These are phyloP conservation scores for Porcisia deanei DNA, from an alignment of 208 protist genomes.

Conservation along the genomic window DNA sequence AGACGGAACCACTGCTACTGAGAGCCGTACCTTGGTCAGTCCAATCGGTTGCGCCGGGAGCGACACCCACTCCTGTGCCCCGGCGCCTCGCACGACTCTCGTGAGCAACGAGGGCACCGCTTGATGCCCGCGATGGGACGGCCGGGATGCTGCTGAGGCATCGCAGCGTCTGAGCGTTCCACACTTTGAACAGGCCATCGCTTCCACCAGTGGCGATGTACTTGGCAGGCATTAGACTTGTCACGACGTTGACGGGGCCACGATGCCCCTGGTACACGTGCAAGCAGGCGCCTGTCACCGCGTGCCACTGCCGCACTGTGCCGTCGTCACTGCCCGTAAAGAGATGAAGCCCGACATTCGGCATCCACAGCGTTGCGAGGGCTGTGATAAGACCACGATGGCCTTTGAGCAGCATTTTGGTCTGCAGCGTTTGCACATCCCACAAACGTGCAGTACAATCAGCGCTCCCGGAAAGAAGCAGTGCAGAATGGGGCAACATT, in stretches of 20 bases:
- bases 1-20: constrained; percentile 21
- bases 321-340: constrained; percentile 60
- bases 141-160: constrained; percentile 35
- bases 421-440: constrained; percentile 47
- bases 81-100: not conserved
- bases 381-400: constrained; percentile 38
- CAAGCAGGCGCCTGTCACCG: constrained; percentile 37
- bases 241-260: constrained; percentile 42
- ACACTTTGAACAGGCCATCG: constrained; percentile 42
- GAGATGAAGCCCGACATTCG: constrained; percentile 31
- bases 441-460: constrained; percentile 50
- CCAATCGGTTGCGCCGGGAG: not conserved
- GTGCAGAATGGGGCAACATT: constrained; percentile 16
- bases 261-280: constrained; percentile 44
- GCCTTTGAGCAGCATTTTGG: constrained; percentile 37
- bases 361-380: constrained; percentile 25
- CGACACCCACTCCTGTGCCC: not conserved
- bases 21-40: not conserved
- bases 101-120: not conserved
- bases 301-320: constrained; percentile 58
- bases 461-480: constrained; percentile 40
- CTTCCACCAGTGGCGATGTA: constrained; percentile 37
- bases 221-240: constrained; percentile 27
- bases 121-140: constrained; percentile 10
- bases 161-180: constrained; percentile 36